Conservation (phyloP, 345 rosid species). For the Jatropha curcas region DNA sequence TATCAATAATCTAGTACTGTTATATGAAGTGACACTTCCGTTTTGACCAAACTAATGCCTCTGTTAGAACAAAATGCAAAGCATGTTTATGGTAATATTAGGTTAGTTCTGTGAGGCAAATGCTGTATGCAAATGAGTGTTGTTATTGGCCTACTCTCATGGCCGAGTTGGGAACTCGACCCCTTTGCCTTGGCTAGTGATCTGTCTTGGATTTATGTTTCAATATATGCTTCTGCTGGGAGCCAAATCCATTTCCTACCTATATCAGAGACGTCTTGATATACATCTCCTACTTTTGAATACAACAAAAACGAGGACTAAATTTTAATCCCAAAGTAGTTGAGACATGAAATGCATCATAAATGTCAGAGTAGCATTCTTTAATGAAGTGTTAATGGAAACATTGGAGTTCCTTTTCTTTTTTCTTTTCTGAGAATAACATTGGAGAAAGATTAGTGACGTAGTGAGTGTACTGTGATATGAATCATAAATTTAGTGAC, state of each 20-base stretch:
- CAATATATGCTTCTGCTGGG: neutral
- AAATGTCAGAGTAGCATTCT: no score
- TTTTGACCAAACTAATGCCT: neutral
- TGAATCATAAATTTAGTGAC: no score
- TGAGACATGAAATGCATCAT: no score
- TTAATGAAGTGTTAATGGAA: no score
- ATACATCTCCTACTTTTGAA: neutral
- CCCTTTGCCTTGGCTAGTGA: neutral
- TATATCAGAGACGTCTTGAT: neutral
- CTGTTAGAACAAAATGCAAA: conserved; percentile 6
- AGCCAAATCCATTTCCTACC: neutral
- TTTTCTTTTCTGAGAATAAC: no score
- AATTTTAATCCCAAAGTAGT: no score
- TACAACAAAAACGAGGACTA: neutral
- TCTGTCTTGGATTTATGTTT: no score
- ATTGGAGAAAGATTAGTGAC: neutral
- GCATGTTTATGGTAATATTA: neutral
- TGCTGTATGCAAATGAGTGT: neutral
- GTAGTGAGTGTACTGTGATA: no score
- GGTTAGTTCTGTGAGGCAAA: neutral
- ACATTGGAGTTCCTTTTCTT: no score
- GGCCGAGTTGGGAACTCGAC: neutral
- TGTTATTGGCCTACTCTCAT: no score
- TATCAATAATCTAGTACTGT: no score
- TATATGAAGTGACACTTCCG: no score